Percentiles rank a stretch among this genome's conserved stretches.
Evolutionary conservation across 805 yeast genomes (phyloP).

Genomic region (Kurtzmaniella cleridarum): DNA sequence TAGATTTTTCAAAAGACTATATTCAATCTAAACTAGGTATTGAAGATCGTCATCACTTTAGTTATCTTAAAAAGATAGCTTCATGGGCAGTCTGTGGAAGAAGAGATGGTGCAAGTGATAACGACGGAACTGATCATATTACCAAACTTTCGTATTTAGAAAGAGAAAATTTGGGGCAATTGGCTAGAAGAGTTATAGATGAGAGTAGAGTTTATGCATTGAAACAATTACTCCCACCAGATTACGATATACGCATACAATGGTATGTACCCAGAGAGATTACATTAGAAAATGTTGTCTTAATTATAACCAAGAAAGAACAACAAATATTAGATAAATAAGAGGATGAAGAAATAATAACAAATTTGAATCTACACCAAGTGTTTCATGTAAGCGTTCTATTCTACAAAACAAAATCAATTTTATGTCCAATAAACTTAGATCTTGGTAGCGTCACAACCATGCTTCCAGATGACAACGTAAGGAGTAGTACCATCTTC

Average conservation of each 20-base stretch:
- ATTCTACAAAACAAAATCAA: slow-evolving; percentile 1
- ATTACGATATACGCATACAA: slow-evolving; percentile 44
- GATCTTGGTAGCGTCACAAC: slow-evolving; percentile 84
- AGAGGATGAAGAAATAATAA: background rate
- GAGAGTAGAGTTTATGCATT: slow-evolving; percentile 59
- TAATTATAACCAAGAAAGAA: slow-evolving; percentile 18
- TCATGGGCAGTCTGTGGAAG: slow-evolving; percentile 89
- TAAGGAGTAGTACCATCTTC: slow-evolving; percentile 98
- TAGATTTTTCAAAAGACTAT: slow-evolving; percentile 41
- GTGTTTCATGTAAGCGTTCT: background rate
- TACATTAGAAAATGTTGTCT: slow-evolving; percentile 68
- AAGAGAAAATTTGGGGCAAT: slow-evolving; percentile 57
- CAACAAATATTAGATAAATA: background rate
- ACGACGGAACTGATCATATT: slow-evolving; percentile 37
- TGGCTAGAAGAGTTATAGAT: slow-evolving; percentile 71
- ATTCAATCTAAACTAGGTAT: slow-evolving; percentile 28
- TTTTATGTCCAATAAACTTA: slow-evolving; percentile 35
- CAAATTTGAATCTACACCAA: background rate
- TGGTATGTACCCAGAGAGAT: slow-evolving; percentile 52
- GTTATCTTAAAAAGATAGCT: slow-evolving; percentile 54
- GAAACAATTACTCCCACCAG: slow-evolving; percentile 12
- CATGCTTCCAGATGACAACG: slow-evolving; percentile 99
- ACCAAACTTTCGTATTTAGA: slow-evolving; percentile 40
- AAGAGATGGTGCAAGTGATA: slow-evolving; percentile 32
- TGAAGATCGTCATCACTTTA: slow-evolving; percentile 33